Conservation (phyloP, 2,329 filamentous ascomycete genomes). For the Ophiostoma sp. region DNA sequence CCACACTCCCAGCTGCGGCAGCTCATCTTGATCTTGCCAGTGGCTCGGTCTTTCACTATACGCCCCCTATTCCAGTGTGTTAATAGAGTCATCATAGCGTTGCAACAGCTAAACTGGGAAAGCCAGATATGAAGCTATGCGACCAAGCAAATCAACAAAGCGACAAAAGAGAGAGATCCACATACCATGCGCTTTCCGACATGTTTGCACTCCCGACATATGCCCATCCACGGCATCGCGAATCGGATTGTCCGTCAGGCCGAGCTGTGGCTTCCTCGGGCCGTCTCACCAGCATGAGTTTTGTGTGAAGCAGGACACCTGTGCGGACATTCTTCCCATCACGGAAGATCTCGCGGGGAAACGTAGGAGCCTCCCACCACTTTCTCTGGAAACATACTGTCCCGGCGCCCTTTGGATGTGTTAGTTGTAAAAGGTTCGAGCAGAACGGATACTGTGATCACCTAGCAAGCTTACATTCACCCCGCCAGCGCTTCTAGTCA, state of each 20-base stretch:
- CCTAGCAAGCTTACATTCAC: slow-evolving; percentile 42
- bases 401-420: slow-evolving; percentile 55
- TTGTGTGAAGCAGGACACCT: slow-evolving; percentile 83
- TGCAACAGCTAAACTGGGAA: too few relatives aligned
- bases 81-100: not conserved
- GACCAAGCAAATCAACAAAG: too few relatives aligned
- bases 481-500: slow-evolving; percentile 59
- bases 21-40: slow-evolving; percentile 66
- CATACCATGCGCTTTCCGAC: slow-evolving; percentile 86
- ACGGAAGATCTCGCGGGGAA: slow-evolving; percentile 65
- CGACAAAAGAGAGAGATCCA: slow-evolving; percentile 22
- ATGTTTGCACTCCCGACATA: slow-evolving; percentile 90
- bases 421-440: not conserved
- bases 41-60: slow-evolving; percentile 62
- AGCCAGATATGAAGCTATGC: too few relatives aligned
- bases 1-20: slow-evolving; percentile 96
- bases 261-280: not conserved
- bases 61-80: slow-evolving; percentile 56
- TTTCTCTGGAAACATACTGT: slow-evolving; percentile 73
- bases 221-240: slow-evolving; percentile 53
- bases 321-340: slow-evolving; percentile 67
- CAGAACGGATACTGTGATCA: not conserved
- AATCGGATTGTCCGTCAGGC: not conserved
- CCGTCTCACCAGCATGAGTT: slow-evolving; percentile 53
- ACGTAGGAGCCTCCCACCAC: slow-evolving; percentile 64